These are phyloP conservation scores for Cyclotella choctawhatcheeana DNA, from an alignment of 108 stramenopile species.

Conservation along the genomic window DNA sequence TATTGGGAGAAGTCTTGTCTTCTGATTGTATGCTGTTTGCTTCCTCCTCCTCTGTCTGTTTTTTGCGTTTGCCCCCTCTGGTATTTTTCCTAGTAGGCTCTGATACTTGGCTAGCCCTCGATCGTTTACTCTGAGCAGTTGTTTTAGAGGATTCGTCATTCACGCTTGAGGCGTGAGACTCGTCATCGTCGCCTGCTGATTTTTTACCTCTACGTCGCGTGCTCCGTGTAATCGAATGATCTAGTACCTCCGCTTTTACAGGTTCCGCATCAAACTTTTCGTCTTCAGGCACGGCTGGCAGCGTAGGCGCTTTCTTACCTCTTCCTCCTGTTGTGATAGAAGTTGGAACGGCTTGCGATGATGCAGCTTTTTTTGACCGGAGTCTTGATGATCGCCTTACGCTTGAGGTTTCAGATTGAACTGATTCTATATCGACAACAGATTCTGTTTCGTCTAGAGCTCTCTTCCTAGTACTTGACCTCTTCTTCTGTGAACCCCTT, in stretches of 20 bases:
- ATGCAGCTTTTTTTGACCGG: slow-evolving; percentile 1
- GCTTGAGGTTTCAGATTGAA: slow-evolving; percentile 14
- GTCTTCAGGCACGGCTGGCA: slow-evolving; percentile 38
- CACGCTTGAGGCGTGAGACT: neutral
- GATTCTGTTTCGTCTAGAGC: neutral
- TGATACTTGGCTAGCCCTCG: no score
- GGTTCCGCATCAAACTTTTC: slow-evolving; percentile 5
- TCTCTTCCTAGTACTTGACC: neutral
- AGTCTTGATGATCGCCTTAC: slow-evolving; percentile 9
- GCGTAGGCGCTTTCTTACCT: neutral
- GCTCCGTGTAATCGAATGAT: slow-evolving; percentile 9
- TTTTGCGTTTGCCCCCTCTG: no score
- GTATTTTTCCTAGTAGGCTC: no score
- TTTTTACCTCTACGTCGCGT: slow-evolving; percentile 14
- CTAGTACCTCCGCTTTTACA: neutral
- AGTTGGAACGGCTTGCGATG: slow-evolving; percentile 25
- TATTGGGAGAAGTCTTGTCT: neutral
- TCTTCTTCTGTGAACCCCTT: neutral
- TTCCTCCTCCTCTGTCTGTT: neutral
- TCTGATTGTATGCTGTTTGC: neutral
- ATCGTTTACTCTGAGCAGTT: no score
- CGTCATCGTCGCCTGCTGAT: no score
- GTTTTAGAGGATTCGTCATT: neutral
- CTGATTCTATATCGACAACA: slow-evolving; percentile 13
- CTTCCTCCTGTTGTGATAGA: slow-evolving; percentile 21